Base-by-base conservation (phyloP, 179 eudicot genomes). In the Nepenthes alata region DNA sequence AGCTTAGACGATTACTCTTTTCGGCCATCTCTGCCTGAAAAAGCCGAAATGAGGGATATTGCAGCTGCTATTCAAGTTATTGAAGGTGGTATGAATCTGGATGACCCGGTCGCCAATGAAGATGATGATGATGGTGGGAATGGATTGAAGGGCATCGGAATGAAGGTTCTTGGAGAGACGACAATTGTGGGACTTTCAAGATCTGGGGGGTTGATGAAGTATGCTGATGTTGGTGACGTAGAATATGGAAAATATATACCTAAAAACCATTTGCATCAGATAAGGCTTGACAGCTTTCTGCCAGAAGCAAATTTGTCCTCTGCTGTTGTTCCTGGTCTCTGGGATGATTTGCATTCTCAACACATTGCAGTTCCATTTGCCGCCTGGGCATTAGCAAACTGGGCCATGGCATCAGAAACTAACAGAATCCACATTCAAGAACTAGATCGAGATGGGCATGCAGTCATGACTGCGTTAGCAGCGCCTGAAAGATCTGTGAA, bases 351-450 rank as follows among this genome's bases (percentile, higher is more conserved):
- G 78, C 89, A 90, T 75, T 82, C 86, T 72, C 86, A 91, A 71
- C 97, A 94, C 73, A 93, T 94, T 64, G 99, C 96, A 38, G 91
- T 94, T 35, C 99, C 96, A 37, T 90, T 90, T 80, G 99, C 97
- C 60, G 84, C 89, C n/a, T 94, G 97, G 97, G 97, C 97, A n/a
- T 62, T 94, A 69, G 99, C 96, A 37, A 94, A 90, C 72, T 94
- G 99, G 99, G 99, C 99, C 57, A 84, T 81, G 86, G 91, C 99
- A 47, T 90, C 97, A 37, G 83, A 87, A 65, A 69, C 62, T 34
- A 94, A 94, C 72, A 81, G 97, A 65, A 68, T 78, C 51, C 97
- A 82, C 72, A 90, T 94, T 66, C 95, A 90, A 61, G 96, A 94
- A 70, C 77, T 94, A 48, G 97, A 94, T 77, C 80, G 69, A 37